A percentile compares a stretch with the other conserved stretches of the same genome.
Evolutionary conservation across 2,329 filamentous ascomycete genomes (phyloP).

Genomic region (Epichloe baconii): DNA sequence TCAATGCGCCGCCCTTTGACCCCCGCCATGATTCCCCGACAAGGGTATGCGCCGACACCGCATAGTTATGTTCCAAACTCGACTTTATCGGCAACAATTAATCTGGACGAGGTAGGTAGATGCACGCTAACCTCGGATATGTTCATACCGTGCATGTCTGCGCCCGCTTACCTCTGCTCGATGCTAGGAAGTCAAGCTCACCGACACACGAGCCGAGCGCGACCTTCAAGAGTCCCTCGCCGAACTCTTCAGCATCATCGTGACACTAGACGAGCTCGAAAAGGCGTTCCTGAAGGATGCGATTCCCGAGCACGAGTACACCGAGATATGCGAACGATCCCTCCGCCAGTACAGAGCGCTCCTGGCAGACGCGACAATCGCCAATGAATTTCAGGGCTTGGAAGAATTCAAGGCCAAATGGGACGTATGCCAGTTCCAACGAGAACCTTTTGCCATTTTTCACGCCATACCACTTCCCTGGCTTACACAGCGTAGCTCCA

Average conservation of each 20-base stretch:
- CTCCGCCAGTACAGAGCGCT: conserved; percentile 96
- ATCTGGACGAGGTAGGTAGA: conserved; percentile 68
- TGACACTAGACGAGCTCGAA: conserved; percentile 88
- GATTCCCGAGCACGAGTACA: conserved; percentile 82
- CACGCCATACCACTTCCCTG: not conserved
- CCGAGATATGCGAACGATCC: conserved; percentile 86
- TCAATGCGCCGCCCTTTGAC: conserved; percentile 17
- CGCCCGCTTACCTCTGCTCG: not conserved
- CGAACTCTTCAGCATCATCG: conserved; percentile 94
- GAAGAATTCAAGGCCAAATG: conserved; percentile 87
- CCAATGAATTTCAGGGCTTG: conserved; percentile 72
- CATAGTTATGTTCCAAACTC: conserved; percentile 85
- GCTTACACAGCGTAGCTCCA: conserved; percentile 53
- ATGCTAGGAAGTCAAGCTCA: conserved; percentile 76
- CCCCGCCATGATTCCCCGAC: conserved; percentile 38
- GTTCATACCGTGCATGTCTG: not conserved
- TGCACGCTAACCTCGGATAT: not conserved
- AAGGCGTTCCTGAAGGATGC: conserved; percentile 96
- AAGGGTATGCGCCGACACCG: conserved; percentile 79
- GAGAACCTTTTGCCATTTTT: not conserved
- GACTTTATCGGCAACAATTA: conserved; percentile 75
- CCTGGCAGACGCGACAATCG: conserved; percentile 79
- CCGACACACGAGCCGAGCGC: conserved; percentile 73
- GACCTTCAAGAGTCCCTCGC: conserved; percentile 92
- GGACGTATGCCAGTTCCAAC: conserved; percentile 48